Conservation (phyloP, 1,284 basidiomycete genomes). For the Entoloma clypeatum region DNA sequence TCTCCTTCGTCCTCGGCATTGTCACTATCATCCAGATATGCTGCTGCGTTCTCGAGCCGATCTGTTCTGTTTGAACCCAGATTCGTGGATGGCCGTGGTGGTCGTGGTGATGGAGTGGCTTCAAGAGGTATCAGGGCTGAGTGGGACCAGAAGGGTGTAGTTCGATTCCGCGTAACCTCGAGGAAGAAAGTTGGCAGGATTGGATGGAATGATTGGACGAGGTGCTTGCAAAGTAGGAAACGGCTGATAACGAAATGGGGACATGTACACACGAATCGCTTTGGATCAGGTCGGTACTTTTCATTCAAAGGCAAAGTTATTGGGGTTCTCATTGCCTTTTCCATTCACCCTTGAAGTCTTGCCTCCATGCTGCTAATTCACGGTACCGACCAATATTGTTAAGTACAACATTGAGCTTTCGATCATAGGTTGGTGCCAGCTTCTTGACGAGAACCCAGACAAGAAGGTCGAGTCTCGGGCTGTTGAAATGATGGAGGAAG, state of each 20-base stretch:
- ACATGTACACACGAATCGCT: conserved; percentile 29
- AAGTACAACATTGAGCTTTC: conserved; percentile 23
- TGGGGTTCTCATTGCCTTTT: conserved; percentile 14
- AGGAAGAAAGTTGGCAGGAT: conserved; percentile 30
- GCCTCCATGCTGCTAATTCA: conserved; percentile 27
- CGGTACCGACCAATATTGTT: conserved; percentile 25
- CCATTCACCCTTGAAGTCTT: conserved; percentile 31
- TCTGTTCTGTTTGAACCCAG: too few species aligned
- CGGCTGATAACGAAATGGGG: conserved; percentile 24
- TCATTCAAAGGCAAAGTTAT: conserved; percentile 24
- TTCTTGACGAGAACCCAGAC: conserved; percentile 30
- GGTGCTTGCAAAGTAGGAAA: conserved; percentile 35
- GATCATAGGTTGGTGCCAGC: conserved; percentile 29
- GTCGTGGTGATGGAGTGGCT: too few species aligned
- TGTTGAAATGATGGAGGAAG: conserved; percentile 30
- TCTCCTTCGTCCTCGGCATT: too few species aligned
- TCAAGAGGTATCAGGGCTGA: too few species aligned
- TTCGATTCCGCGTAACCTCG: conserved; percentile 13
- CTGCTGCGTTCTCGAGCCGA: too few species aligned
- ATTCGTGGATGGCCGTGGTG: too few species aligned
- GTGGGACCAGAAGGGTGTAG: too few species aligned
- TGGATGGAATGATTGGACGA: conserved; percentile 24
- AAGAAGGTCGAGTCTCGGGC: conserved; percentile 29
- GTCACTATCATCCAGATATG: too few species aligned
- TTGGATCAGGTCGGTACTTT: conserved; percentile 23